Evolutionary conservation across 805 yeast genomes (phyloP).

Genomic region (Lachancea waltii): DNA sequence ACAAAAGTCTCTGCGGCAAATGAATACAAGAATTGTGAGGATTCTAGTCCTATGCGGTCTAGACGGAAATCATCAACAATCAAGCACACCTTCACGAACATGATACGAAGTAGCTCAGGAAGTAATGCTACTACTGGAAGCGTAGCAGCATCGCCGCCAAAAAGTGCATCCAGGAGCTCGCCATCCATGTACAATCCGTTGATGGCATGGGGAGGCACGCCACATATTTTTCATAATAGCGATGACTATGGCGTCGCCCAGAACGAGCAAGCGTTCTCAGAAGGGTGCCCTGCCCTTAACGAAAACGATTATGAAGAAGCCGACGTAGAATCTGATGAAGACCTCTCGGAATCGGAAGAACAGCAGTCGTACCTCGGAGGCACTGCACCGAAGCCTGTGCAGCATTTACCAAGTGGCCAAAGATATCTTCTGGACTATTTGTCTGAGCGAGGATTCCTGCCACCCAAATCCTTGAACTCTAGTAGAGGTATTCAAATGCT

Average conservation of each 20-base stretch:
- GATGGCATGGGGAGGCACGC: conserved; percentile 4
- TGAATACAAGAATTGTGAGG: neutral
- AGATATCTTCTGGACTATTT: conserved; percentile 17
- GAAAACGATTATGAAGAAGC: conserved; percentile 9
- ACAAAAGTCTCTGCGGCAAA: neutral
- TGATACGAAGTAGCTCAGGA: conserved; percentile 12
- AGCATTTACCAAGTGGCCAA: neutral
- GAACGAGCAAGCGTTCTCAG: conserved; percentile 1
- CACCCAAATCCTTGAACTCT: conserved; percentile 15
- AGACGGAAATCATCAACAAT: conserved; percentile 23
- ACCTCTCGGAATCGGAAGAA: conserved; percentile 6
- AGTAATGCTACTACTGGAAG: neutral
- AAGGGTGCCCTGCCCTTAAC: conserved; percentile 1
- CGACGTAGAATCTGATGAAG: conserved; percentile 10
- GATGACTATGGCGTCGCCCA: conserved; percentile 5
- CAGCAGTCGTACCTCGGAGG: conserved; percentile 3
- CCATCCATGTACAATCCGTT: conserved; percentile 1
- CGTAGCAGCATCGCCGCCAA: too few relatives aligned
- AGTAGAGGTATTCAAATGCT: conserved; percentile 22
- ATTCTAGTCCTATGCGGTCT: neutral
- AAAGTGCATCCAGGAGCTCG: neutral
- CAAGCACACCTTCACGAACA: conserved; percentile 21
- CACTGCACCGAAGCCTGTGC: neutral
- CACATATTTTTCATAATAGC: conserved; percentile 1
- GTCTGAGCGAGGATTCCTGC: conserved; percentile 25